A percentile compares a stretch with the other conserved stretches of the same genome.
Conservation (phyloP, 1,284 basidiomycete species). For the Apiotrichum veenhuisii region DNA sequence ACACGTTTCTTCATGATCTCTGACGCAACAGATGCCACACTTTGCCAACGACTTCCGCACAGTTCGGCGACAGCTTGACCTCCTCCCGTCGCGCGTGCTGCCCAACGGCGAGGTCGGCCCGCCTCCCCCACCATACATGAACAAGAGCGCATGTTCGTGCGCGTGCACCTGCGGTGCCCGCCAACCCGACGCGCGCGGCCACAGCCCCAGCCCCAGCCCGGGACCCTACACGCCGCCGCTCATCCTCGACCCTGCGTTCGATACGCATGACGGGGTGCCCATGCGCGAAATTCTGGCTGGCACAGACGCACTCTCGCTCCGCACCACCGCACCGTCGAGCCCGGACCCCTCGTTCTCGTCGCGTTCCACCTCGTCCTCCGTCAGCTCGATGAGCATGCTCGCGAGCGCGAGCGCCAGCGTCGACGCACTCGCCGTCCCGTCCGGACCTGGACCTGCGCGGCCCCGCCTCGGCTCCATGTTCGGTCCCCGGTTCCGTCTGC, state of each 20-base stretch:
- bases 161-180: conserved; percentile 10
- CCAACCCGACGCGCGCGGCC: neutral
- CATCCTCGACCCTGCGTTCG: neutral
- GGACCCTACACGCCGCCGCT: neutral
- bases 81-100: conserved; percentile 10
- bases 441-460: neutral
- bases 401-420: neutral
- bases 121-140: conserved; percentile 7
- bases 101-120: conserved; percentile 1
- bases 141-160: conserved; percentile 9
- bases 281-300: neutral
- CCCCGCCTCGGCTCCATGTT: neutral
- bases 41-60: conserved; percentile 17
- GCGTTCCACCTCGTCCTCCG: neutral
- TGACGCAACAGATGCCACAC: conserved; percentile 12
- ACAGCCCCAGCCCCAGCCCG: too few species aligned
- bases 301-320: neutral
- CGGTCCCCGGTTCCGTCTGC: neutral
- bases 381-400: neutral
- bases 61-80: conserved; percentile 12
- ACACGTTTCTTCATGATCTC: conserved; percentile 13
- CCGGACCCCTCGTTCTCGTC: neutral
- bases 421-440: neutral
- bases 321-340: neutral
- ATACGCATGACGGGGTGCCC: conserved; percentile 5